Evolutionary conservation across 2,329 filamentous ascomycete genomes (phyloP).

Genomic region (Alternaria sp.): DNA sequence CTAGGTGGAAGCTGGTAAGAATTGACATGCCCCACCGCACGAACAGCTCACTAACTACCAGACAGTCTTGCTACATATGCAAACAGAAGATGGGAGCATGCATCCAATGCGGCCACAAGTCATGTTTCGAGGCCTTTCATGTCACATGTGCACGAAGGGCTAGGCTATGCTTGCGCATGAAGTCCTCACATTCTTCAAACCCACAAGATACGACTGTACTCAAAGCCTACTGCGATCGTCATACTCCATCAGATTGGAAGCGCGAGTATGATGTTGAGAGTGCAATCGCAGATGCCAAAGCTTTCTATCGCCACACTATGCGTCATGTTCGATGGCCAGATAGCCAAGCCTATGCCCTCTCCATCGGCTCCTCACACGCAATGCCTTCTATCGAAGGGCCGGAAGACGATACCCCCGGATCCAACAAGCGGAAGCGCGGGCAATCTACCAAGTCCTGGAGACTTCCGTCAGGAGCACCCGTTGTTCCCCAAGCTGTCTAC

Average conservation of each 20-base stretch:
- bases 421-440: conserved; percentile 67
- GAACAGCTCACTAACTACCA: conserved; percentile 21
- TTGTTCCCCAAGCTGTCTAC: conserved; percentile 88
- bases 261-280: conserved; percentile 83
- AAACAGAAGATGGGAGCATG: conserved; percentile 97
- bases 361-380: conserved; percentile 75
- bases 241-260: conserved; percentile 88
- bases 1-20: conserved; percentile 79
- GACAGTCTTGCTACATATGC: conserved; percentile 86
- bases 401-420: conserved; percentile 58
- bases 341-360: conserved; percentile 82
- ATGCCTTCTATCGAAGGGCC: conserved; percentile 60
- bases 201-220: conserved; percentile 82
- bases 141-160: conserved; percentile 93
- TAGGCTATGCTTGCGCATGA: conserved; percentile 93
- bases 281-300: conserved; percentile 83
- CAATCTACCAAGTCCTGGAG: conserved; percentile 79
- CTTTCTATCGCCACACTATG: conserved; percentile 90
- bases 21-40: conserved; percentile 8
- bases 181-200: conserved; percentile 81
- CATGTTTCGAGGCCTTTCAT: conserved; percentile 96
- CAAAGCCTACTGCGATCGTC: conserved; percentile 95
- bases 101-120: conserved; percentile 98
- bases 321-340: conserved; percentile 90
- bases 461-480: conserved; percentile 89